Base-by-base conservation (phyloP, 805 yeast species). In the Starmerella lactis-condensi region DNA sequence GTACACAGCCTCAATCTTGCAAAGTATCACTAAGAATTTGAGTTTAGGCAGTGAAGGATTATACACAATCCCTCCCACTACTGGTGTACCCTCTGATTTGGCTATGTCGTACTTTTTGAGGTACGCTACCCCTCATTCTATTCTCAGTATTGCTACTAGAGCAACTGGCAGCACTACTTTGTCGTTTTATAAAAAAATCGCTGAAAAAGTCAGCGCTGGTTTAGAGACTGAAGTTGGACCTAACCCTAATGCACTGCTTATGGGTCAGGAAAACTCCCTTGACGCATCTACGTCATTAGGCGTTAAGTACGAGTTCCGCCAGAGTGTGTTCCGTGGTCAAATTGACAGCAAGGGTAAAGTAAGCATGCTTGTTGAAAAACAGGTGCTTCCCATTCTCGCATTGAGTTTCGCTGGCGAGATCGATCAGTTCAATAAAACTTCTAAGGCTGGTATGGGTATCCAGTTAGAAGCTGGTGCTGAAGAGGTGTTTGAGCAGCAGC, bases 221-320 rank as follows among this genome's bases (percentile, higher is more conserved):
- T 61, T 83, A 40, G 93, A 82, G 62, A 72, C 92, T 36, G 35
- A 37, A 23, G 35, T 42, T n/a, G 48, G 48, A 21, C 34, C 41
- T 74, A 75, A 48, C 55, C 81, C 50, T 34, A 72, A 72, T 52
- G 85, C 91, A 25, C 63, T 76, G 62, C 63, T 77, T 56, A 76
- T 85, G 51, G 70, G 77, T 41, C 83, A 85, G 38, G 69, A 72
- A 46, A 81, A 78, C 53, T 72, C 75, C 26, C 64, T 83, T 37
- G 94, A 85, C 52, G 96, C 93, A 51, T 67, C 69, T 48, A 83
- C 98, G 46, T 77, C 94, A 38, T 54, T 85, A 35, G 98, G 95
- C 60, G 93, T 93, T 48, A 89, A 85, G 62, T 85, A 85, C 60
- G 96, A 89, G 63, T 89, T 81, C 68, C 81, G 95, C 63, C 91